Evolutionary conservation across 2,329 filamentous ascomycete species (phyloP).

Genomic region (Zymoseptoria tritici): DNA sequence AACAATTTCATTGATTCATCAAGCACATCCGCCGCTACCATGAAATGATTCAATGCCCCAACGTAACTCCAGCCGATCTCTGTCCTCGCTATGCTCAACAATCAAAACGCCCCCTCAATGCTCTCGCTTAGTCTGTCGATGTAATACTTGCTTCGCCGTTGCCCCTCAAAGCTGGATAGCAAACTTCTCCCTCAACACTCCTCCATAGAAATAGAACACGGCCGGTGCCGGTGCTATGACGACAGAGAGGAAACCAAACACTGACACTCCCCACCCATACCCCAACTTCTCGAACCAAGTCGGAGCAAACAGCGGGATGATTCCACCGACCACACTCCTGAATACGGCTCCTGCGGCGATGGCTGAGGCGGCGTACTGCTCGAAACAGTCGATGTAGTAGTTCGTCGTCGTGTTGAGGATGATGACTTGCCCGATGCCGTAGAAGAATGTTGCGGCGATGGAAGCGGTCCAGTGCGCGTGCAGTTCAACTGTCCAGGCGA

Average conservation of each 20-base stretch:
- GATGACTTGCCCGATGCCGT: constrained; percentile 46
- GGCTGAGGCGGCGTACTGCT: constrained; percentile 43
- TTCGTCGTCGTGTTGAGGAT: constrained; percentile 49
- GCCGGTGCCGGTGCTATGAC: constrained; percentile 43
- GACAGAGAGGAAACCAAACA: constrained; percentile 42
- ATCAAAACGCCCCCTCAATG: not conserved
- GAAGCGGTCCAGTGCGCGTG: constrained; percentile 37
- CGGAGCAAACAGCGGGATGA: constrained; percentile 42
- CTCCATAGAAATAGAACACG: constrained; percentile 44
- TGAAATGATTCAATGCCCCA: not conserved
- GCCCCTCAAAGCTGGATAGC: constrained; percentile 27
- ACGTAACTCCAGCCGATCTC: not conserved
- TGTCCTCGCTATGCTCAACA: not conserved
- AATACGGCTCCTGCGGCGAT: constrained; percentile 46
- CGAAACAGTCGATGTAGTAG: constrained; percentile 48
- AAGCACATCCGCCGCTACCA: not conserved
- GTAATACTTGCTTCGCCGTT: not conserved
- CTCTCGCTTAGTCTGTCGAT: not conserved
- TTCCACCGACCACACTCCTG: constrained; percentile 39
- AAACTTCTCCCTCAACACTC: constrained; percentile 40
- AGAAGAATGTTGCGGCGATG: constrained; percentile 40
- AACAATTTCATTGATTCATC: not conserved
- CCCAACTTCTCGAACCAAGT: constrained; percentile 38
- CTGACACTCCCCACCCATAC: constrained; percentile 42
- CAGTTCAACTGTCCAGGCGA: constrained; percentile 38